These are phyloP conservation scores for Tulasnella sp. DNA, from an alignment of 768 basidiomycete genomes.

Conservation along the genomic window DNA sequence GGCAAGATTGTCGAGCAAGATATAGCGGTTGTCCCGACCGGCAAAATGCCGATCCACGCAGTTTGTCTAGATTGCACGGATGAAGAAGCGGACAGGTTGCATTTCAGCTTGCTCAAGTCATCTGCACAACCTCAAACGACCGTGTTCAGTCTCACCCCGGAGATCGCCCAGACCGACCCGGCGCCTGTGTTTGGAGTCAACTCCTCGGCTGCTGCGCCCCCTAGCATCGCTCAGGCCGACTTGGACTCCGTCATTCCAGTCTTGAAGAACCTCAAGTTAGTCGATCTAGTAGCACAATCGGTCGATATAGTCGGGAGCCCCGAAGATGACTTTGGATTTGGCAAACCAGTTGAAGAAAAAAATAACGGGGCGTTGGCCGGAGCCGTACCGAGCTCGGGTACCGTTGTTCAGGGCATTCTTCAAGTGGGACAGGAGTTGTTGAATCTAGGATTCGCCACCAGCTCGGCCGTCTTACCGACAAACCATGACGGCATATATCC, in stretches of 20 bases:
- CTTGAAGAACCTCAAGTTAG: conserved; percentile 57
- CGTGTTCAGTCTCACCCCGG: conserved; percentile 21
- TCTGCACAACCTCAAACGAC: neutral
- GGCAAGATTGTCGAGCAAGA: conserved; percentile 24
- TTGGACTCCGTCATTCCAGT: conserved; percentile 48
- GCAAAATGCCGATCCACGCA: conserved; percentile 61
- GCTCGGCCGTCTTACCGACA: conserved; percentile 52
- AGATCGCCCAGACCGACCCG: conserved; percentile 12
- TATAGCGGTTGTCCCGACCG: conserved; percentile 27
- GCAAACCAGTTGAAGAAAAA: conserved; percentile 54
- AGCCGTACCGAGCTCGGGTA: conserved; percentile 68
- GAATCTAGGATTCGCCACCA: conserved; percentile 73
- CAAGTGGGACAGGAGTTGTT: conserved; percentile 73
- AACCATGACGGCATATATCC: conserved; percentile 66
- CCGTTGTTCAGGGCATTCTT: conserved; percentile 62
- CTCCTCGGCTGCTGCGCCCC: conserved; percentile 25
- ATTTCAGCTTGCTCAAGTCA: conserved; percentile 49
- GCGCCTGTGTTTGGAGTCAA: neutral
- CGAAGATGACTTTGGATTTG: conserved; percentile 56
- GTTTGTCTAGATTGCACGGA: conserved; percentile 67
- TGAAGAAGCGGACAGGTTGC: conserved; percentile 54
- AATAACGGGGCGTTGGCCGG: conserved; percentile 61
- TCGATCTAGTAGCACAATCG: conserved; percentile 57
- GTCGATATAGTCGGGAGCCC: conserved; percentile 12
- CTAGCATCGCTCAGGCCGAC: conserved; percentile 46